Evolutionary conservation across 306 rosid species (phyloP).

Genomic region (Sechiopsis laciniata): DNA sequence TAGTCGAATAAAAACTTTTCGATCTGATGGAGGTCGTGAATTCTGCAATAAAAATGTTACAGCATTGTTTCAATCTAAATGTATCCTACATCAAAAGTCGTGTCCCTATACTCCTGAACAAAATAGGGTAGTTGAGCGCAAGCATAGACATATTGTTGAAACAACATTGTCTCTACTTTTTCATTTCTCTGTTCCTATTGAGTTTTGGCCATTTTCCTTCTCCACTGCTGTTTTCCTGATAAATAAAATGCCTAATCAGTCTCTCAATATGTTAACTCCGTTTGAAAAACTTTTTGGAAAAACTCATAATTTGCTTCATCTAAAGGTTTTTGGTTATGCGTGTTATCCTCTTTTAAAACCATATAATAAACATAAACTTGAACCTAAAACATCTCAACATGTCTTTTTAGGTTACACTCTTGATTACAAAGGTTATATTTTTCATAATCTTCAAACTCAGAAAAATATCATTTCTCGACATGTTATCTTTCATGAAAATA

Average conservation of each 20-base stretch:
- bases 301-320: not conserved
- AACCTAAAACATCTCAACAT: not conserved
- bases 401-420: not conserved
- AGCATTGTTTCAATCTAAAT: not conserved
- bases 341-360: not conserved
- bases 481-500: not conserved
- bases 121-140: not conserved
- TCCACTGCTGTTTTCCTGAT: too few species aligned
- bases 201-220: too few species aligned
- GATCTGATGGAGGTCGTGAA: not conserved
- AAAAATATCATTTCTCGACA: not conserved
- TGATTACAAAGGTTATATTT: not conserved
- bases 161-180: not conserved
- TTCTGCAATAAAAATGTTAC: not conserved
- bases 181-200: not conserved
- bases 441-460: not conserved
- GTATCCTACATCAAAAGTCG: not conserved
- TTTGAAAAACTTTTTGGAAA: not conserved
- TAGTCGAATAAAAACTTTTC: too few species aligned
- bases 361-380: not conserved
- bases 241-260: not conserved
- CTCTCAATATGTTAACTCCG: not conserved
- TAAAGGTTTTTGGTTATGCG: not conserved
- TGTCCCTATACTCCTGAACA: not conserved
- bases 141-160: not conserved